Evolutionary conservation across 73 alveolate species (phyloP), one percentile per base, ranked within the genome.

Genomic region (Tetrahymena elliotti): DNA sequence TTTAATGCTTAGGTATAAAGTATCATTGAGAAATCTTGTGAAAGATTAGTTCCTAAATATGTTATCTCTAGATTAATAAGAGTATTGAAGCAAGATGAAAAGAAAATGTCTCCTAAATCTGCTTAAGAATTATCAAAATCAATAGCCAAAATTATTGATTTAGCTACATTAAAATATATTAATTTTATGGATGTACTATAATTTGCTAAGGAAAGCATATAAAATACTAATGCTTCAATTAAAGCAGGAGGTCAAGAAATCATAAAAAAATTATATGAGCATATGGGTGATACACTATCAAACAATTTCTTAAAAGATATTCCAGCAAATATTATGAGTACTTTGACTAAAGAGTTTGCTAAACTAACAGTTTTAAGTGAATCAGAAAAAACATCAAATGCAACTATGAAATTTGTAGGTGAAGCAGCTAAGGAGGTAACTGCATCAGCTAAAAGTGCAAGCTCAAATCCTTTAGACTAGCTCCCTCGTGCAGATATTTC

Each of bases 401-500:
- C 96, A 35, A 83, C 84, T 5, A 38, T 94, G 31, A 83, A 88
- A 68, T 94, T 94, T 94, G 52, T 83, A 24, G 96, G 96, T 24
- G 96, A 94, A 13, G 96, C 96, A 33, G 96, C 94, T 37, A 37
- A 35, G 33, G 93, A 84, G 93, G 54, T 33, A 84, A 33, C 54
- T 34, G 82, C 33, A 33, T 16, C 93, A 31, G 82, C 53, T 37
- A 37, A 84, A 84, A 33, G 35, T 33, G 93, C 93, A 2, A 84
- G 88, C n/a, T 68, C 88, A 0, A 68, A 84, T 84, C 93, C 93
- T 84, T 37, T 84, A 34, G 96, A 94, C 22, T 36, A 94, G 31
- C 83, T 94, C 34, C 96, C 96, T 40, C 93, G 96, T 47, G 82
- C 95, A 33, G 96, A 94, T n/a, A 94, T 94, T 2, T 94, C 96